Evolutionary conservation across 1,284 basidiomycete species (phyloP), one percentile per base, ranked within the genome.

Genomic region (Coniferiporia weirii): DNA sequence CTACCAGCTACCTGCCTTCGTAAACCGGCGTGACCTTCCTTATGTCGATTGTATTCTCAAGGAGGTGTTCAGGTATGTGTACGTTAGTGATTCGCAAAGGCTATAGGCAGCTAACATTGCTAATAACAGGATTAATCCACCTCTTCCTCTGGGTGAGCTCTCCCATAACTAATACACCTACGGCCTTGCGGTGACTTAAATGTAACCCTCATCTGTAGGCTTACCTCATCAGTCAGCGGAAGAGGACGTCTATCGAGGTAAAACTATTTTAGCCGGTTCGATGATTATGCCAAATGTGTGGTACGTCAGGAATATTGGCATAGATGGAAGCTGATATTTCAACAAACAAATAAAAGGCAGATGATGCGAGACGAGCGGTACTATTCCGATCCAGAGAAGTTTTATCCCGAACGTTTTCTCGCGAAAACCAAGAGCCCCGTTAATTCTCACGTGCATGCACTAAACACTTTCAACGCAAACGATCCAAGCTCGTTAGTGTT

Each of bases 1-100:
- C 58, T 78, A 82, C 62, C 76, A 86, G 59, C 74, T 89, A 12
- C 87, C 87, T 38, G 78, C 74, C 3, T 81, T 85, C 64, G 70
- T 72, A 47, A 87, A 89, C 69, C 76, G 84, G 8, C 72, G 77
- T n/a, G 68, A 75, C 8, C 71, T 89, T 34, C 84, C 85, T 3
- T 88, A 85, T 65, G 65, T 84, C 49, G 76, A 83, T 57, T 84
- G 84, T 0, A 69, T 87, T 4, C 70, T 77, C 1, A 82, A 82
- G 63, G 87, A 89, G 69, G 77, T 84, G 3, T 69, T 87, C 54
- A 76, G 86, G 4, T 89, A 84, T 4, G 80, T 48, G 4, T 89
- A 84, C 4, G 80, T 48, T 45, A 43, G 22, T 50, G 5, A 27
- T 27, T 27, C 27, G 40, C 53, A 17, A 34, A 43, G 35, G 46